phyloP scores from a whole-genome alignment of 2,329 filamentous ascomycete species.

The Xylariaceae sp. region DNA sequence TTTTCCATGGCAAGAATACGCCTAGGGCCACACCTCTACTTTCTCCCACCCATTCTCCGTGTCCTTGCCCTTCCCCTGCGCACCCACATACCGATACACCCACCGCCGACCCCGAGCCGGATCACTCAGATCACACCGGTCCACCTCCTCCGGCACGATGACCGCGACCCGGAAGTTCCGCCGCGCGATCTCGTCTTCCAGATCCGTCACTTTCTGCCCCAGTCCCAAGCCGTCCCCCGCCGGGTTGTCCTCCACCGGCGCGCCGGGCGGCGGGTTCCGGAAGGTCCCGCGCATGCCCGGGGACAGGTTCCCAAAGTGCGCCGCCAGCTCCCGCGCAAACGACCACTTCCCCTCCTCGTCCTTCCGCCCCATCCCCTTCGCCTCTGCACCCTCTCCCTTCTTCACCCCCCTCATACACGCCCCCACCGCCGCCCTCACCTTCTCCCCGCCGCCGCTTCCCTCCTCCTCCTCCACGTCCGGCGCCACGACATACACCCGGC shows the following conservation, averaged over 20 bases:
- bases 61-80: slow-evolving; percentile 32
- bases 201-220: slow-evolving; percentile 63
- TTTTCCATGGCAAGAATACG: not conserved
- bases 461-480: slow-evolving; percentile 60
- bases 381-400: slow-evolving; percentile 26
- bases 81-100: slow-evolving; percentile 57
- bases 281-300: slow-evolving; percentile 77
- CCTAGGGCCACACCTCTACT: slow-evolving; percentile 65
- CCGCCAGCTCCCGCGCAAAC: slow-evolving; percentile 75
- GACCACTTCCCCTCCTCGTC: slow-evolving; percentile 56
- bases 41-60: slow-evolving; percentile 56
- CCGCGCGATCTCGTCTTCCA: slow-evolving; percentile 67
- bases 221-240: slow-evolving; percentile 38
- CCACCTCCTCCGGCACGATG: slow-evolving; percentile 73
- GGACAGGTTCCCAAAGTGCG: slow-evolving; percentile 84
- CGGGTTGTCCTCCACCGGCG: slow-evolving; percentile 50
- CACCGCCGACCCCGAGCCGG: slow-evolving; percentile 60
- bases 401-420: not conserved
- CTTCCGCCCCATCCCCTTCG: slow-evolving; percentile 12
- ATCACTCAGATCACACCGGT: slow-evolving; percentile 67
- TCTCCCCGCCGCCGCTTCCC: slow-evolving; percentile 20
- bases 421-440: not conserved
- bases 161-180: slow-evolving; percentile 79
- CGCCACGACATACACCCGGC: slow-evolving; percentile 70
- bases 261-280: slow-evolving; percentile 66